A percentile compares a stretch with the other conserved stretches of the same genome.
phyloP scores from a whole-genome alignment of 139 green algal genomes.

The Trebouxia sp. region DNA sequence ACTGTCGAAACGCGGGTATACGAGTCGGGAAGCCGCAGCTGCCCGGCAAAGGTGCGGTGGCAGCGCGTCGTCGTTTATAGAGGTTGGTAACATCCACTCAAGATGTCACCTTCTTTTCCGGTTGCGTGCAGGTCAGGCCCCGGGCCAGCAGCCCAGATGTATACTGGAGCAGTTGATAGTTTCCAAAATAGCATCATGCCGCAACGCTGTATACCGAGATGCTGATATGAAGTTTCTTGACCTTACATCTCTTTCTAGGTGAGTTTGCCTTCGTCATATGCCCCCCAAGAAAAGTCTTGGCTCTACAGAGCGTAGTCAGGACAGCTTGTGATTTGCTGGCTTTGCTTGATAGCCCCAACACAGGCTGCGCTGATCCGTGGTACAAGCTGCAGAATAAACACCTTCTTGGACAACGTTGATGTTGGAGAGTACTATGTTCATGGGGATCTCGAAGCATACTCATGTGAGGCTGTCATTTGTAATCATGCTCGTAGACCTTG shows the following conservation, averaged over 20 bases:
- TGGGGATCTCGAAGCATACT: constrained; percentile 92
- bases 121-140: too few species aligned
- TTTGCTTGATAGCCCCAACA: too few species aligned
- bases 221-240: constrained; percentile 78
- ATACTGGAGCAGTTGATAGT: constrained; percentile 22
- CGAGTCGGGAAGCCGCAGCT: too few species aligned
- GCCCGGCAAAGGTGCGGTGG: too few species aligned
- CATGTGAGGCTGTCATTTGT: constrained; percentile 84
- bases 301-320: background rate
- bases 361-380: too few species aligned
- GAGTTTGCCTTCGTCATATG: too few species aligned
- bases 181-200: constrained; percentile 20
- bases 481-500: too few species aligned
- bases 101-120: background rate
- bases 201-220: background rate
- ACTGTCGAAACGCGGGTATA: background rate
- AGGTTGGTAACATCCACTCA: background rate
- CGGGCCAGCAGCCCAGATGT: constrained; percentile 21
- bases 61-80: too few species aligned
- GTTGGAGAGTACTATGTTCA: constrained; percentile 87
- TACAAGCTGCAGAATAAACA: constrained; percentile 70
- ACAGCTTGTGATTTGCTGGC: too few species aligned
- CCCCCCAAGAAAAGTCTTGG: too few species aligned
- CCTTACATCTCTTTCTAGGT: constrained; percentile 60
- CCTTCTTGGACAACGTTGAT: constrained; percentile 90